These are phyloP conservation scores for Aspergillus sp. DNA, from an alignment of 2,329 filamentous ascomycete species.

Conservation along the genomic window DNA sequence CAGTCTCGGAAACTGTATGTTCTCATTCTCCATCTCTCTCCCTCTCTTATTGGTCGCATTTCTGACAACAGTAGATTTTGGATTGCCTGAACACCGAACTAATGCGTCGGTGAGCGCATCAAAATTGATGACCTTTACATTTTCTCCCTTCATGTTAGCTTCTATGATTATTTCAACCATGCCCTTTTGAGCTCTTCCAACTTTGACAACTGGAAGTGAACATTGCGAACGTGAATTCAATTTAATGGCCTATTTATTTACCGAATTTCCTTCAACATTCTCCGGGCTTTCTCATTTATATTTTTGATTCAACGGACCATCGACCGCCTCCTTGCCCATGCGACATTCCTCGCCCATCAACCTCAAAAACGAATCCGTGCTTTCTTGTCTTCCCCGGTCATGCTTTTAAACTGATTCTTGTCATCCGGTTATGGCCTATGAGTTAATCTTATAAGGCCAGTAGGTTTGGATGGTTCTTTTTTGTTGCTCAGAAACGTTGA, in stretches of 20 bases:
- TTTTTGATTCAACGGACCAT: background rate
- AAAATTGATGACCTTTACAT: constrained; percentile 6
- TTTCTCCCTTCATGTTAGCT: constrained; percentile 1
- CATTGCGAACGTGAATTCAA: constrained; percentile 3
- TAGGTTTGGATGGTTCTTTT: background rate
- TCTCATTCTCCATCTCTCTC: background rate
- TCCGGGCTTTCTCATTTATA: background rate
- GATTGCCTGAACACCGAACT: constrained; percentile 33
- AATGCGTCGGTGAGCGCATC: constrained; percentile 21
- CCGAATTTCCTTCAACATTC: constrained; percentile 4
- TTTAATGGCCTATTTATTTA: constrained; percentile 3
- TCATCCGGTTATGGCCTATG: constrained; percentile 9
- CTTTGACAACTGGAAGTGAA: background rate
- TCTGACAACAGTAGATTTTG: constrained; percentile 25
- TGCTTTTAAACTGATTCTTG: background rate
- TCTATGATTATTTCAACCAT: background rate
- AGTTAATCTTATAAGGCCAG: constrained; percentile 3
- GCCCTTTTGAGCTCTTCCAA: background rate
- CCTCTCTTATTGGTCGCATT: background rate
- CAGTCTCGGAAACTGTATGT: constrained; percentile 49
- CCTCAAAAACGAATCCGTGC: background rate
- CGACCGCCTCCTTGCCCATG: background rate
- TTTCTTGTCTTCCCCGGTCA: background rate
- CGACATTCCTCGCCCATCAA: background rate
- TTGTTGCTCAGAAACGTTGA: constrained; percentile 1